Evolutionary conservation across 768 basidiomycete genomes (phyloP).

Genomic region (Leucosporidium scottii): DNA sequence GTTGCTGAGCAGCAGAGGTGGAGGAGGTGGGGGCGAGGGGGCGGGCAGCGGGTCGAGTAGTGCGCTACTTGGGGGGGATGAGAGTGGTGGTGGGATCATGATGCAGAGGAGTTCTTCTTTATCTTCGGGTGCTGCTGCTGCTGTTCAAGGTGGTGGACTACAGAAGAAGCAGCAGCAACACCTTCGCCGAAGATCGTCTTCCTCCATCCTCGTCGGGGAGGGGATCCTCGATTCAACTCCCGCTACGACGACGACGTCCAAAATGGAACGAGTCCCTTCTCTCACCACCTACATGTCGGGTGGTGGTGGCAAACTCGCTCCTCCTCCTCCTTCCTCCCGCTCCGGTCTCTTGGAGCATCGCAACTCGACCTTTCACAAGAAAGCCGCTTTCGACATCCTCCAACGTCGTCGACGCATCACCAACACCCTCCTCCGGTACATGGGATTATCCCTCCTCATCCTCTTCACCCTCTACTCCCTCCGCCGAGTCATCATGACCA

Average conservation of each 20-base stretch:
- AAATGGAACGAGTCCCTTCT: constrained; percentile 4
- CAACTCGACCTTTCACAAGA: background rate
- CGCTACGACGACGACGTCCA: background rate
- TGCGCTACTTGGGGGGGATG: background rate
- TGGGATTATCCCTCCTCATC: background rate
- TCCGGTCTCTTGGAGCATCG: background rate
- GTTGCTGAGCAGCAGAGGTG: background rate
- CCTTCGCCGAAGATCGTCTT: background rate
- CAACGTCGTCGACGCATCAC: background rate
- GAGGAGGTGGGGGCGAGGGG: background rate
- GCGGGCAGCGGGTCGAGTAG: background rate
- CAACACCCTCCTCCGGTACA: background rate
- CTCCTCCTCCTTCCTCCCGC: too few species aligned
- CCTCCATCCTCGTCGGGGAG: background rate
- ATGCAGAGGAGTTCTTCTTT: background rate
- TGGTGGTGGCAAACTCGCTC: background rate
- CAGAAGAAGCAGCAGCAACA: background rate
- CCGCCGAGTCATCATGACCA: too few species aligned
- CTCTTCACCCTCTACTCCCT: background rate
- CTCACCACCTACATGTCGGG: constrained; percentile 15
- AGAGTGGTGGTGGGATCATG: background rate
- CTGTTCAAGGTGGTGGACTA: background rate
- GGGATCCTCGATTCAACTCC: background rate
- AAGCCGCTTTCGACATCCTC: background rate
- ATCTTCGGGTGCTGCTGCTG: background rate